phyloP scores from a whole-genome alignment of 176 grass and related monocot species.

The Avena insularis region DNA sequence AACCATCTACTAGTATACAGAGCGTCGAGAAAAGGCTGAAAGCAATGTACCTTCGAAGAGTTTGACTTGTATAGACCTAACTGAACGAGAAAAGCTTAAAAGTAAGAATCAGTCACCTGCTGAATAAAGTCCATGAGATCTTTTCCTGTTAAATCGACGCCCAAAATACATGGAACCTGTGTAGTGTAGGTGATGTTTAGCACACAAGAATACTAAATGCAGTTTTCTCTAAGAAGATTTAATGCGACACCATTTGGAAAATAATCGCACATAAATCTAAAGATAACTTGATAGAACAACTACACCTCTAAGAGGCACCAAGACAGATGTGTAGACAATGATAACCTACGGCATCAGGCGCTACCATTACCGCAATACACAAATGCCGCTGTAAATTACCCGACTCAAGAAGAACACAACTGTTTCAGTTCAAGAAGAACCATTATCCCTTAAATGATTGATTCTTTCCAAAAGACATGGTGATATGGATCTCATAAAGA shows the following conservation, averaged over 20 bases:
- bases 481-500: constrained; percentile 5
- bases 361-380: not conserved
- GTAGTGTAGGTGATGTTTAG: constrained; percentile 43
- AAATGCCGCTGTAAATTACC: not conserved
- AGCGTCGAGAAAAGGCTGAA: constrained; percentile 10
- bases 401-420: constrained; percentile 5
- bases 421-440: not conserved
- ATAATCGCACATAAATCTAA: not conserved
- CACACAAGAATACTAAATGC: not conserved
- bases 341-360: constrained; percentile 2
- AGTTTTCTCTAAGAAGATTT: constrained; percentile 14
- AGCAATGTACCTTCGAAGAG: not conserved
- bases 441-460: constrained; percentile 19
- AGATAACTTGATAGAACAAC: not conserved
- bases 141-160: constrained; percentile 80
- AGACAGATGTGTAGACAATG: not conserved
- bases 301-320: constrained; percentile 15
- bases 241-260: not conserved
- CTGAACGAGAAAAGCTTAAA: constrained; percentile 3
- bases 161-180: constrained; percentile 98
- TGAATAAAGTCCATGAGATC: constrained; percentile 91
- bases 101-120: constrained; percentile 60
- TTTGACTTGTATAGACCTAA: not conserved
- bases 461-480: constrained; percentile 7
- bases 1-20: not conserved